Conservation (phyloP, 345 rosid species). For the Combretum micranthum region DNA sequence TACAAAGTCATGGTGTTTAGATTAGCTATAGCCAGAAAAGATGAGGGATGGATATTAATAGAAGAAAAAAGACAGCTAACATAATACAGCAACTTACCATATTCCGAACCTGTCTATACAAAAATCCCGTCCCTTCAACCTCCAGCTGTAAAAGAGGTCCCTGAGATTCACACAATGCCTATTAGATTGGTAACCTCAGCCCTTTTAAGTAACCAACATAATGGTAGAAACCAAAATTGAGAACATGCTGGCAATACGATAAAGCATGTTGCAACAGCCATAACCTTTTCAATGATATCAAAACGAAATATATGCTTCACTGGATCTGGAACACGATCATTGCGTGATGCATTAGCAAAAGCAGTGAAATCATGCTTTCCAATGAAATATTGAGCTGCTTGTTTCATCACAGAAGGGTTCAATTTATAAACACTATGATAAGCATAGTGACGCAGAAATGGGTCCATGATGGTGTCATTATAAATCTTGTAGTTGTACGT, state of each 20-base stretch:
- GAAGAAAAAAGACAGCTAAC: background rate
- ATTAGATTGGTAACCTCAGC: background rate
- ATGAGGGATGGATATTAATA: too few relatives aligned
- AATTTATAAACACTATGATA: conserved; percentile 58
- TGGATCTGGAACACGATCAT: conserved; percentile 59
- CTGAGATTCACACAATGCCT: conserved; percentile 22
- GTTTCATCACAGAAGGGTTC: conserved; percentile 47
- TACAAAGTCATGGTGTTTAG: too few relatives aligned
- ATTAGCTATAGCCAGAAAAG: too few relatives aligned
- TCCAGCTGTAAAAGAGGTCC: conserved; percentile 74
- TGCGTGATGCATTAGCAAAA: conserved; percentile 68
- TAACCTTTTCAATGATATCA: conserved; percentile 67
- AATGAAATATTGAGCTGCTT: conserved; percentile 60
- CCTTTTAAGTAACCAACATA: background rate
- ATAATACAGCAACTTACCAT: conserved; percentile 40
- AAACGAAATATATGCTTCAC: conserved; percentile 62
- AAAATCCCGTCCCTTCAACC: conserved; percentile 88
- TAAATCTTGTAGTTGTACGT: conserved; percentile 75
- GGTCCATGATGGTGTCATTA: conserved; percentile 72
- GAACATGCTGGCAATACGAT: background rate
- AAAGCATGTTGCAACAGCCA: conserved; percentile 4
- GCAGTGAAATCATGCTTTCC: conserved; percentile 86
- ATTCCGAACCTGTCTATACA: conserved; percentile 89
- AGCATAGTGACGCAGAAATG: conserved; percentile 60
- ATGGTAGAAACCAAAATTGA: background rate